These are phyloP conservation scores for Sarocladium kiliense DNA, from an alignment of 2,329 filamentous ascomycete genomes.

Conservation along the genomic window DNA sequence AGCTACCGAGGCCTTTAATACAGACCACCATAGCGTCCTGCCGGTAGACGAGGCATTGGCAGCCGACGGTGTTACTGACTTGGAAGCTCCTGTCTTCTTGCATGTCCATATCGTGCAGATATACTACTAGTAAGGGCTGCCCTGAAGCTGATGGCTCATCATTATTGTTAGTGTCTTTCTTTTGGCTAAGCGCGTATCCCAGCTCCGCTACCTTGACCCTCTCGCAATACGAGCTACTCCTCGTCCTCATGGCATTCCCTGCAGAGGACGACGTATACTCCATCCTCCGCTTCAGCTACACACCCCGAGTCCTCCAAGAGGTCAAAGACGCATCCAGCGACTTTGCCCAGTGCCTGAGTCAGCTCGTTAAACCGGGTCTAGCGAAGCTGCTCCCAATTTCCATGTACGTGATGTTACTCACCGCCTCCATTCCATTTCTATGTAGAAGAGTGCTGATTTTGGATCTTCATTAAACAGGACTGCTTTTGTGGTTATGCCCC, in stretches of 20 bases:
- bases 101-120: not conserved
- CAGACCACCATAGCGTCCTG: not conserved
- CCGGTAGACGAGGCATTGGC: not conserved
- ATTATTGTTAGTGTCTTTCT: not conserved
- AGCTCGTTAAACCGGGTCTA: constrained; percentile 1
- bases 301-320: not conserved
- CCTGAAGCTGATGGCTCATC: no score
- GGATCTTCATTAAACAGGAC: not conserved
- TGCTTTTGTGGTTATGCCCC: not conserved
- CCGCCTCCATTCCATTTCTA: not conserved
- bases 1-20: not conserved
- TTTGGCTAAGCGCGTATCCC: not conserved
- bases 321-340: constrained; percentile 1
- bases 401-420: not conserved
- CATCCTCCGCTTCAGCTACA: not conserved
- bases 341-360: not conserved
- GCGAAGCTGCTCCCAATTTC: not conserved
- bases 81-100: not conserved
- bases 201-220: not conserved
- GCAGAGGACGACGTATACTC: constrained; percentile 1
- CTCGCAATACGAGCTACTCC: not conserved
- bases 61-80: not conserved
- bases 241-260: constrained; percentile 1
- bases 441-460: not conserved
- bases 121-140: not conserved